Base-by-base conservation (phyloP, 805 yeast genomes). In the Vanderwaltozyma verrucispora region DNA sequence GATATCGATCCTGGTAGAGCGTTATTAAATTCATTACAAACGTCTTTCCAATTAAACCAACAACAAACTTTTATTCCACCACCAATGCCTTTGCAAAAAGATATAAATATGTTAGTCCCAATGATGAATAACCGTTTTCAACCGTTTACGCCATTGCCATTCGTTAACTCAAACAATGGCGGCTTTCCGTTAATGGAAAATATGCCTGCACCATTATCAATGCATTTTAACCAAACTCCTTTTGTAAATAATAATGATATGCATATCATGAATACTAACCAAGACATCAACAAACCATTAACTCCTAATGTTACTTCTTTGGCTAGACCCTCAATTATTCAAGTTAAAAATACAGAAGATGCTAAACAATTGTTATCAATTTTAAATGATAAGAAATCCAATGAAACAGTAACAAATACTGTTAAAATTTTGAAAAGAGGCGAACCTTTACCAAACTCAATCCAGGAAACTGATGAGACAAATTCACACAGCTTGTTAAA, bases 1-100 rank as follows among this genome's bases (percentile, higher is more conserved):
- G 39, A 36, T 21, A 54, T 57, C 21, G 89, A 81, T 57, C 86
- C 87, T 1, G 92, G 92, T 25, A 77, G 89, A 66, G 89, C 80
- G 37, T 57, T 82, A 40, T 68, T 82, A 49, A 74, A 79, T 43
- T 69, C 80, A 54, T 64, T 82, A 42, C 75, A 72, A 44, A 56
- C 61, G 33, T 71, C 73, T 14, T 67, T 71, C 7, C 53, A 53
- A 30, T 35, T 40, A 12, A 42, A 41, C 27, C 42, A 35, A 13
- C 37, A 29, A 16, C 40, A 39, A 21, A 7, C 25, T 5, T 36
- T 30, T 35, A 23, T 32, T 14, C 30, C 33, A 35, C 38, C 40
- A 20, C 33, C 41, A 23, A 34, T 41, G 13, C 42, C 46, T 10
- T 33, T 44, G 7, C 41, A 34, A 32, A 32, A 40, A 35, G 13